These are phyloP conservation scores for Castanopsis chinensis DNA, from an alignment of 306 rosid species.

Conservation along the genomic window DNA sequence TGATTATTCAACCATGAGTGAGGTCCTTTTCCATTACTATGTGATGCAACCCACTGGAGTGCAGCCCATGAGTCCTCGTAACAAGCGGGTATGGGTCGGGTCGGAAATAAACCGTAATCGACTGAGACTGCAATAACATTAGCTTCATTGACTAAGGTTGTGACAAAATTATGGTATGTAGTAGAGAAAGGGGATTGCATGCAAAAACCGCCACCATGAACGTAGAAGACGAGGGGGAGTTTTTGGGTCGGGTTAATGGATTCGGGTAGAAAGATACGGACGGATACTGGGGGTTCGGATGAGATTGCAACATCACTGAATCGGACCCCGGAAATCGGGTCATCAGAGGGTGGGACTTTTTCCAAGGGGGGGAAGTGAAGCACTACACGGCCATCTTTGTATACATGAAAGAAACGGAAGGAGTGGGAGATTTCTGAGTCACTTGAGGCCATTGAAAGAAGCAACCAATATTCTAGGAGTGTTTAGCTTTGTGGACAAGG, in stretches of 20 bases:
- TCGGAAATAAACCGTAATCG: slow-evolving; percentile 38
- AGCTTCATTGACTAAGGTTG: slow-evolving; percentile 1
- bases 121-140: slow-evolving; percentile 39
- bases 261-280: slow-evolving; percentile 30
- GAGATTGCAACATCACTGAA: slow-evolving; percentile 39
- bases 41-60: slow-evolving; percentile 44
- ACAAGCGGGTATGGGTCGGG: slow-evolving; percentile 35
- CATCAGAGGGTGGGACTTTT: slow-evolving; percentile 31
- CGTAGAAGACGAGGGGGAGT: slow-evolving; percentile 28
- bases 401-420: slow-evolving; percentile 28
- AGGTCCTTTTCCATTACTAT: slow-evolving; percentile 27
- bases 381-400: slow-evolving; percentile 34
- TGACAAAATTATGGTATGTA: slow-evolving; percentile 18
- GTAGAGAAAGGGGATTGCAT: slow-evolving; percentile 27
- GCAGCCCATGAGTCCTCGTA: slow-evolving; percentile 51
- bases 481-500: no score
- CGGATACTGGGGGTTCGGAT: slow-evolving; percentile 23
- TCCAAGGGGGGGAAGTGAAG: slow-evolving; percentile 1
- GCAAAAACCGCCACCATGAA: slow-evolving; percentile 42
- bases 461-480: neutral
- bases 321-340: slow-evolving; percentile 32
- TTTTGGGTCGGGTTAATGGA: slow-evolving; percentile 6
- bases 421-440: slow-evolving; percentile 6
- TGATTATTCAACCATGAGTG: slow-evolving; percentile 41
- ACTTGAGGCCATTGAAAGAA: slow-evolving; percentile 14